These are phyloP conservation scores for Neonectria hederae DNA, from an alignment of 2,329 filamentous ascomycete species.

Conservation along the genomic window DNA sequence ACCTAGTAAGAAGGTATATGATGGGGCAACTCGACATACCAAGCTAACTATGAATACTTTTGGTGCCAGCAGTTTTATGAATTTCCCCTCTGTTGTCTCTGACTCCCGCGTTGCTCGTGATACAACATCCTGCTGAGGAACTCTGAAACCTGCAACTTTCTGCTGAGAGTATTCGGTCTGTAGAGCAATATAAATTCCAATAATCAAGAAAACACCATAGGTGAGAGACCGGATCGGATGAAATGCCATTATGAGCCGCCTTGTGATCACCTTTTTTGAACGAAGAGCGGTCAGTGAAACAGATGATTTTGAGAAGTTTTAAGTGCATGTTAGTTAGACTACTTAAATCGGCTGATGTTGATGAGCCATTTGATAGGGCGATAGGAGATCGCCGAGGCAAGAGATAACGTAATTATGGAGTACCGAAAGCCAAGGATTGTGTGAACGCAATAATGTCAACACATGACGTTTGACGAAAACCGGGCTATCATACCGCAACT, in stretches of 20 bases:
- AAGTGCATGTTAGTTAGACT: background rate
- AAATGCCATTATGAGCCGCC: background rate
- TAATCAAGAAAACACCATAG: background rate
- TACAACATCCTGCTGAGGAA: background rate
- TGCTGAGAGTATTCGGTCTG: background rate
- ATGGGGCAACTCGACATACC: background rate
- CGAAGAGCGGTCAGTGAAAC: background rate
- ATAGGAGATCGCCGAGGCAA: background rate
- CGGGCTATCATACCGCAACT: background rate
- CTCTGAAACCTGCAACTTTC: background rate
- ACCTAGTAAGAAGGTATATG: background rate
- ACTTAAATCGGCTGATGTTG: background rate
- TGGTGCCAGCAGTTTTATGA: background rate
- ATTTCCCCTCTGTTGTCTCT: background rate
- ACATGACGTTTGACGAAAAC: background rate
- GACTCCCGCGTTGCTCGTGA: background rate
- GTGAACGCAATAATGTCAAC: background rate
- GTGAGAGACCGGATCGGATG: background rate
- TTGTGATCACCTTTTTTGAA: background rate
- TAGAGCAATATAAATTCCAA: background rate
- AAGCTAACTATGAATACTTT: slow-evolving; percentile 22
- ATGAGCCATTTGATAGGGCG: slow-evolving; percentile 1
- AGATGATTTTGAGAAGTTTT: background rate
- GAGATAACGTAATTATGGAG: background rate
- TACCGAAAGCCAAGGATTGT: background rate